Evolutionary conservation across 495 filamentous ascomycete species (phyloP).

Genomic region (Amniculicola lignicola): DNA sequence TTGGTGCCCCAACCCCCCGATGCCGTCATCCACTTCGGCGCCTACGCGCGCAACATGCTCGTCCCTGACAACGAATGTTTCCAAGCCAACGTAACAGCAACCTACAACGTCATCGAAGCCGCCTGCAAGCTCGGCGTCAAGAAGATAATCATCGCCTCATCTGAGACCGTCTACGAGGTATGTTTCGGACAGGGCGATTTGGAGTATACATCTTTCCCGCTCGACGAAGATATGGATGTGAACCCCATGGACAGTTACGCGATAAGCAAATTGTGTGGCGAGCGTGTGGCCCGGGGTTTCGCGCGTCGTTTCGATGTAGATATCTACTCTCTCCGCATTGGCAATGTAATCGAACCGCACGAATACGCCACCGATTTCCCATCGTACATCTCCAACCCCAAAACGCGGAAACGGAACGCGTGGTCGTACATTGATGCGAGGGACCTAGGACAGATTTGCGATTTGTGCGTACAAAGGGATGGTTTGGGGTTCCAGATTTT

Average conservation of each 20-base stretch:
- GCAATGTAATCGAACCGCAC: conserved; percentile 57
- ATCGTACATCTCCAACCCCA: conserved; percentile 49
- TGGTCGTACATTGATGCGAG: conserved; percentile 62
- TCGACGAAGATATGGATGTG: conserved; percentile 54
- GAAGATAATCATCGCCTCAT: conserved; percentile 59
- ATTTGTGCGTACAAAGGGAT: conserved; percentile 38
- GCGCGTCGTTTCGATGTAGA: conserved; percentile 53
- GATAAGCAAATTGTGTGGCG: conserved; percentile 57
- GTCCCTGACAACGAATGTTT: conserved; percentile 61
- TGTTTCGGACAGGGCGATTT: conserved; percentile 56
- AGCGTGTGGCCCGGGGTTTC: conserved; percentile 55
- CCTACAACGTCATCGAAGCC: conserved; percentile 62
- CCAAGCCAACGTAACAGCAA: conserved; percentile 50
- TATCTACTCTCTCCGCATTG: conserved; percentile 59
- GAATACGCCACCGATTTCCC: conserved; percentile 56
- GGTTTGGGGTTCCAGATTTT: conserved; percentile 58
- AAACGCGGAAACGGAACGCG: conserved; percentile 52
- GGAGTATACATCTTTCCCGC: conserved; percentile 55
- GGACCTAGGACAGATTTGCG: conserved; percentile 59
- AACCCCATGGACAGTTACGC: conserved; percentile 59
- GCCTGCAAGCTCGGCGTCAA: conserved; percentile 57
- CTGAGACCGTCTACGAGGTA: conserved; percentile 58
- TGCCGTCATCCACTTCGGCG: conserved; percentile 61
- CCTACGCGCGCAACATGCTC: conserved; percentile 59
- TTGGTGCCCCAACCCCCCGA: conserved; percentile 48